phyloP scores from a whole-genome alignment of 2,329 filamentous ascomycete genomes.

The Thielaviopsis punctulata region DNA sequence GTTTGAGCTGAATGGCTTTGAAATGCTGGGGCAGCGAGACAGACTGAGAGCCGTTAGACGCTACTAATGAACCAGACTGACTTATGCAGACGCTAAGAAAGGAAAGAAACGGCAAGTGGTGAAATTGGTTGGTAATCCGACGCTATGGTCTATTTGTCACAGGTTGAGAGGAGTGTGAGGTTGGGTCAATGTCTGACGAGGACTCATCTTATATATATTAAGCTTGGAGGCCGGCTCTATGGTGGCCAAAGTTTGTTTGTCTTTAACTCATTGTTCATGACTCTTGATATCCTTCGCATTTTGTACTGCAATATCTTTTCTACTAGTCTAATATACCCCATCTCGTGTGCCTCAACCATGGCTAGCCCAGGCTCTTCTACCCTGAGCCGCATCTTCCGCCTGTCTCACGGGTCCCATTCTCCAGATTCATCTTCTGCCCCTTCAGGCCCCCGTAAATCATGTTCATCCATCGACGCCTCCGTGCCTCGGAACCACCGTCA shows the following conservation, averaged over 20 bases:
- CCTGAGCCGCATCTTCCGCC: background rate
- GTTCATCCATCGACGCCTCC: background rate
- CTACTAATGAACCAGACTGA: too few relatives aligned
- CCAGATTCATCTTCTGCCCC: background rate
- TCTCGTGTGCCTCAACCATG: background rate
- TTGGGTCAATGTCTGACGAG: too few relatives aligned
- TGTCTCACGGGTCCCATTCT: background rate
- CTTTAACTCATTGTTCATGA: background rate
- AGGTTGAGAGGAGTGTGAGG: too few relatives aligned
- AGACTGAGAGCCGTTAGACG: too few relatives aligned
- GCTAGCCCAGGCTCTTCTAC: background rate
- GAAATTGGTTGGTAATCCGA: too few relatives aligned
- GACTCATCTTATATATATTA: background rate
- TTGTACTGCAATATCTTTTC: background rate
- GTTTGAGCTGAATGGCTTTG: too few relatives aligned
- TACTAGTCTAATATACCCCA: background rate
- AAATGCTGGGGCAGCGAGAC: too few relatives aligned
- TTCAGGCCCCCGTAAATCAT: background rate
- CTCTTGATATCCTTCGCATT: too few relatives aligned
- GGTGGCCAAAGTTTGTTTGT: background rate
- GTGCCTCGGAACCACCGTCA: slow-evolving; percentile 6
- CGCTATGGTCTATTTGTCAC: too few relatives aligned
- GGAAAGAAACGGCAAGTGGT: too few relatives aligned
- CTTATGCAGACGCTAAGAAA: too few relatives aligned
- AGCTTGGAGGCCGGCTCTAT: background rate